phyloP scores from a whole-genome alignment of 1,284 basidiomycete species.

The Cryptococcus hybrid region DNA sequence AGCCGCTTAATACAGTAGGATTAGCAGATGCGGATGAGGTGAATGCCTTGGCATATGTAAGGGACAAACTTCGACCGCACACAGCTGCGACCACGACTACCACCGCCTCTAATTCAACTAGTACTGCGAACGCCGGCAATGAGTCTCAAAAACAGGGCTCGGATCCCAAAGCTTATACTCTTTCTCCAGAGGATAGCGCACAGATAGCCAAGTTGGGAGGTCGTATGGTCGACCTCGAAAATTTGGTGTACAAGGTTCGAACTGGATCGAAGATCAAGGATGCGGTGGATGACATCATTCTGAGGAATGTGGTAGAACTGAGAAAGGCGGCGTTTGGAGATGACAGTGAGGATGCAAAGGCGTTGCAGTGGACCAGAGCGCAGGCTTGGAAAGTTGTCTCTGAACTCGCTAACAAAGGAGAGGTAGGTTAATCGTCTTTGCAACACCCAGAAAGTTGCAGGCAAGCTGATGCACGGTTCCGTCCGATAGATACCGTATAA shows the following conservation, averaged over 20 bases:
- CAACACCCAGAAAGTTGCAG: background rate
- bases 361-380: constrained; percentile 75
- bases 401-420: constrained; percentile 64
- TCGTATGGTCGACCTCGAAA: constrained; percentile 61
- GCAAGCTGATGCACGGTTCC: no score
- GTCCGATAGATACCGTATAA: constrained; percentile 69
- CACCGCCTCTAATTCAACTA: constrained; percentile 35
- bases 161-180: constrained; percentile 10
- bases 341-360: constrained; percentile 80
- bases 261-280: constrained; percentile 66
- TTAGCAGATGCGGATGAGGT: constrained; percentile 80
- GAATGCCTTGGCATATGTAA: constrained; percentile 77
- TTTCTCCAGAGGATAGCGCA: constrained; percentile 54
- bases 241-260: constrained; percentile 79
- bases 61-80: constrained; percentile 64
- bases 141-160: constrained; percentile 17
- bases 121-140: background rate
- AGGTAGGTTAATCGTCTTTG: constrained; percentile 54
- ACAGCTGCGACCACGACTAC: constrained; percentile 13
- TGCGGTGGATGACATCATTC: constrained; percentile 85
- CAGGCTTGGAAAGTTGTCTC: constrained; percentile 87
- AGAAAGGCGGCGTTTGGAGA: constrained; percentile 92
- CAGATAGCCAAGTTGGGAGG: constrained; percentile 76
- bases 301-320: constrained; percentile 74
- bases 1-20: constrained; percentile 73